Evolutionary conservation across 768 basidiomycete genomes (phyloP), one percentile per base, ranked within the genome.

Genomic region (Termitomyces sp.): DNA sequence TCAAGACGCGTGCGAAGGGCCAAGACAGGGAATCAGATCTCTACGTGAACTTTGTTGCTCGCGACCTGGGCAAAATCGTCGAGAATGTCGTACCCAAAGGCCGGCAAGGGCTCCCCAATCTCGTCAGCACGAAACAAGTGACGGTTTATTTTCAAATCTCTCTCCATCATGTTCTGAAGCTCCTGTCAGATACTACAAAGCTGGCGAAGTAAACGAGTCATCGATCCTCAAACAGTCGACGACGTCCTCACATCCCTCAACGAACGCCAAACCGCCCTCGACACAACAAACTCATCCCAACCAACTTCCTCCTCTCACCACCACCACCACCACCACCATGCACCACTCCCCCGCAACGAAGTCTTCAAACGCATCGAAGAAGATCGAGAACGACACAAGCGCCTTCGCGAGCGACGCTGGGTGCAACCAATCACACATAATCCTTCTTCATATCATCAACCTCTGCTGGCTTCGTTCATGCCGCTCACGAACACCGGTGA

Each of bases 341-440:
- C 63, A 56, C 62, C 72, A 0, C 78, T 89, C 49, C 78, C 85
- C 2, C 80, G 82, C 9, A 71, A 74, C n/a, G 92, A 94, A 52
- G 81, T 92, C 29, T 80, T 92, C 66, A 86, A 88, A 58, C 86
- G 92, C 13, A 93, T 96, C 62, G 92, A 96, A 69, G 93, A 95
- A 64, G 94, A 95, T 69, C 79, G 93, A 2, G 94, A 95, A 65
- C 83, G 94, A 60, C 94, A 95, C 66, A 96, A 96, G 72, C 85
- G 94, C 13, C 77, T 96, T 2, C 84, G 93, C 46, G 94, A 96
- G 69, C 83, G 90, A 37, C 84, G 93, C 44, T 96, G 94, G 94
- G 90, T 91, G n/a, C 90, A 92, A 66, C 86, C 87, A 2, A 76
- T 85, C 9, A 78, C 84, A 4, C 85, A 84, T 59, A 78, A 76